A percentile compares a stretch with the other conserved stretches of the same genome.
phyloP scores from a whole-genome alignment of 2,329 filamentous ascomycete species.

The Cercospora zeina region DNA sequence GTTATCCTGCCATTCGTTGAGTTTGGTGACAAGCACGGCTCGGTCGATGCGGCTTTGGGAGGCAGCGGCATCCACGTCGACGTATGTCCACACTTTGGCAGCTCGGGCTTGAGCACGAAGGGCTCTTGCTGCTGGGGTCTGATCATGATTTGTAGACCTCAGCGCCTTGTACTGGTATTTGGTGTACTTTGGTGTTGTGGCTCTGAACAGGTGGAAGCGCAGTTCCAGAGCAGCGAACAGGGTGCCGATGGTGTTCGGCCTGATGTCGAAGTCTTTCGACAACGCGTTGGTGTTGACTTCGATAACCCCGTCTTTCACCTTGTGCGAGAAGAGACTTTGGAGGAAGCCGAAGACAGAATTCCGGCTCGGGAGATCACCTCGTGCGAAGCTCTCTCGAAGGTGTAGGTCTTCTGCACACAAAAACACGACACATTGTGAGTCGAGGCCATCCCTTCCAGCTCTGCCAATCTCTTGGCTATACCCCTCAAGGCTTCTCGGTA shows the following conservation, averaged over 20 bases:
- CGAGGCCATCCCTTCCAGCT: constrained; percentile 79
- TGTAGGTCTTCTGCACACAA: constrained; percentile 60
- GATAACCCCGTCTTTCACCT: constrained; percentile 37
- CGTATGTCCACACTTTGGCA: constrained; percentile 46
- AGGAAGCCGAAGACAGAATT: constrained; percentile 53
- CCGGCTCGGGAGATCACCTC: constrained; percentile 59
- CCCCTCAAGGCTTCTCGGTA: constrained; percentile 92
- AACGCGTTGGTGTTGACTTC: constrained; percentile 52
- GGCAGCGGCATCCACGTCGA: constrained; percentile 53
- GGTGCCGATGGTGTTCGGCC: constrained; percentile 51
- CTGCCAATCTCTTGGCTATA: constrained; percentile 98
- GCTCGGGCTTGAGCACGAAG: constrained; percentile 49
- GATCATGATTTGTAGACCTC: constrained; percentile 41
- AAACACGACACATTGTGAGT: constrained; percentile 59
- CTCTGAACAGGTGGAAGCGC: constrained; percentile 58
- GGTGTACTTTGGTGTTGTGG: constrained; percentile 59
- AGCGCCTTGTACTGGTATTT: constrained; percentile 54
- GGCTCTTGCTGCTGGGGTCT: constrained; percentile 47
- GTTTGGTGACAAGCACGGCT: constrained; percentile 54
- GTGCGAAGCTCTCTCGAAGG: constrained; percentile 60
- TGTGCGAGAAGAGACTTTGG: constrained; percentile 52
- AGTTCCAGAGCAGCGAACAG: constrained; percentile 64
- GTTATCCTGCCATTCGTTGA: constrained; percentile 56
- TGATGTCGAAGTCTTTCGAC: constrained; percentile 56
- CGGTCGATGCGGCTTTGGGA: constrained; percentile 43